Conservation (phyloP, 2,329 filamentous ascomycete species). For the Nemania abortiva region DNA sequence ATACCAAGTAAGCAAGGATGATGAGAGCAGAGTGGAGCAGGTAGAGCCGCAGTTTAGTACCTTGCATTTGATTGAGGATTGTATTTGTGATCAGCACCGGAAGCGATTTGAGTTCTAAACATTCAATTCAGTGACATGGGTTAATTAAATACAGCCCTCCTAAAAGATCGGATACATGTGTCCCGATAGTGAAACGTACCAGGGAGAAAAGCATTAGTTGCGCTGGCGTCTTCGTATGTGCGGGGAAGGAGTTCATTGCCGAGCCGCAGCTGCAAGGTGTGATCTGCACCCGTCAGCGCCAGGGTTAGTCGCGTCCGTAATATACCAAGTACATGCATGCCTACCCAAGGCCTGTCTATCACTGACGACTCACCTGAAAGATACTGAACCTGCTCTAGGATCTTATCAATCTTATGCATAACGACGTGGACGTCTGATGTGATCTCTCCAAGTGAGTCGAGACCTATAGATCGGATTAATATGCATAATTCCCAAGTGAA, state of each 20-base stretch:
- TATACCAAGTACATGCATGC: neutral
- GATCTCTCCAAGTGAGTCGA: slow-evolving; percentile 8
- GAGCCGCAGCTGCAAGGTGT: neutral
- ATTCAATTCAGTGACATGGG: neutral
- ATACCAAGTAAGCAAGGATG: neutral
- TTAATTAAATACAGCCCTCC: too few species aligned
- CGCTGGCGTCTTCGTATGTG: neutral
- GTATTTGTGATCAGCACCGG: slow-evolving; percentile 5
- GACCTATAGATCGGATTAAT: neutral
- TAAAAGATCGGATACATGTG: too few species aligned
- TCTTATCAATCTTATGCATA: neutral
- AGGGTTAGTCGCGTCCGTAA: neutral
- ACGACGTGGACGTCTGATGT: neutral
- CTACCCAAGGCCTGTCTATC: neutral
- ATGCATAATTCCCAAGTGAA: neutral
- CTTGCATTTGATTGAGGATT: slow-evolving; percentile 12
- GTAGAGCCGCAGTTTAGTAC: neutral
- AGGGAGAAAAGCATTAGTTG: neutral
- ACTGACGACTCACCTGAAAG: neutral
- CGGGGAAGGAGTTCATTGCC: neutral
- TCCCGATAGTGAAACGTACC: neutral
- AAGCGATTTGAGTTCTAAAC: neutral
- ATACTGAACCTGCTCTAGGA: neutral
- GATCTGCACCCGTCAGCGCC: neutral
- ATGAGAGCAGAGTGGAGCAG: neutral